Conservation (phyloP, 176 grass and related monocot species). For the Rhynchospora breviuscula region DNA sequence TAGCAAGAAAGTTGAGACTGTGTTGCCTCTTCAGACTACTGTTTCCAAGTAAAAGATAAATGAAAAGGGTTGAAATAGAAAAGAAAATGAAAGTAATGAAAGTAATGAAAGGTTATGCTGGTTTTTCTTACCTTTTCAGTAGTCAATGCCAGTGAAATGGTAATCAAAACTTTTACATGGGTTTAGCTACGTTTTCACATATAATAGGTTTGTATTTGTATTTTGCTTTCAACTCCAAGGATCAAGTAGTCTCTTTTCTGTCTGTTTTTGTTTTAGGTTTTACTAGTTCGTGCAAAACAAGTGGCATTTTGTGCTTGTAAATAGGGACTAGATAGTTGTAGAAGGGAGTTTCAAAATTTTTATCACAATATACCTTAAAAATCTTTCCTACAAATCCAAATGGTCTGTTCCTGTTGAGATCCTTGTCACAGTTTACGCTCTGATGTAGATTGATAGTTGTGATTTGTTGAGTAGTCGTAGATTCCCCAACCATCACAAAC, state of each 20-base stretch:
- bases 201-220: neutral
- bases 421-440: neutral
- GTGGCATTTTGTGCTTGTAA: neutral
- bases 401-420: neutral
- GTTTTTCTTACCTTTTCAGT: neutral
- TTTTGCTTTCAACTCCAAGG: neutral
- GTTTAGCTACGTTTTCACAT: neutral
- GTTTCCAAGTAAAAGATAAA: constrained; percentile 41
- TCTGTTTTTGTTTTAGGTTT: neutral
- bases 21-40: constrained; percentile 75
- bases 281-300: neutral
- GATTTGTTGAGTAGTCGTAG: too few species aligned
- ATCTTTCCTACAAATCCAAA: too few species aligned
- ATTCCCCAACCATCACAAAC: too few species aligned
- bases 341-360: too few species aligned
- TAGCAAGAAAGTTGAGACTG: constrained; percentile 58
- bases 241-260: neutral
- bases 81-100: neutral
- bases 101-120: neutral
- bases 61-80: neutral
- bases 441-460: too few species aligned
- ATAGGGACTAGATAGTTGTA: too few species aligned
- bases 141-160: neutral
- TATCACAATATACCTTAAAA: too few species aligned
- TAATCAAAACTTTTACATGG: neutral